Conservation (phyloP, 2,329 filamentous ascomycete species). For the Exophiala dermatitidis region DNA sequence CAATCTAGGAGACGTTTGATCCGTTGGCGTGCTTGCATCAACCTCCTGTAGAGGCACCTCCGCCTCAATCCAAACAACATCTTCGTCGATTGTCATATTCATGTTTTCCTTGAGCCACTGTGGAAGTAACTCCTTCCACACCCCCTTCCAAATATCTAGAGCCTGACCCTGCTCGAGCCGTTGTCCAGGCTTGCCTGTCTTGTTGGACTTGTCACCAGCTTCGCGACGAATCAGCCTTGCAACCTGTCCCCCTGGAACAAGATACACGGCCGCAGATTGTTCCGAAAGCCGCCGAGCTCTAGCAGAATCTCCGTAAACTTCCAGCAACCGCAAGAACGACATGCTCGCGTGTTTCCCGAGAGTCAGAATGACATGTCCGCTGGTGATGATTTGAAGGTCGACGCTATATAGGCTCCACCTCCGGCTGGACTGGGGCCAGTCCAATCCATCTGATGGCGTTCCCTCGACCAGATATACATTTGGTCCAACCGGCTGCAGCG, state of each 20-base stretch:
- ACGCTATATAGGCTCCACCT: slow-evolving; percentile 18
- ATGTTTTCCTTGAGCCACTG: slow-evolving; percentile 16
- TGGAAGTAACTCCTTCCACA: slow-evolving; percentile 18
- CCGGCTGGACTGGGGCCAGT: background rate
- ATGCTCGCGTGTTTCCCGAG: slow-evolving; percentile 10
- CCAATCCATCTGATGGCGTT: background rate
- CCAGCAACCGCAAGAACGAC: slow-evolving; percentile 8
- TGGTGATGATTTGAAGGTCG: slow-evolving; percentile 22
- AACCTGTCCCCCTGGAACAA: slow-evolving; percentile 16
- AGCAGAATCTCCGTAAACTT: background rate
- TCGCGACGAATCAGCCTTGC: slow-evolving; percentile 1
- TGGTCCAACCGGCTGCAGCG: slow-evolving; percentile 13
- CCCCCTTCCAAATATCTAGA: slow-evolving; percentile 1
- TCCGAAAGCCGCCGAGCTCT: background rate
- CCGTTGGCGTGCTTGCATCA: background rate
- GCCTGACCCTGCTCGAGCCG: background rate
- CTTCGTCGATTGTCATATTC: slow-evolving; percentile 2
- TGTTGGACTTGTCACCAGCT: background rate
- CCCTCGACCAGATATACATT: slow-evolving; percentile 18
- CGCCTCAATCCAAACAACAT: slow-evolving; percentile 18
- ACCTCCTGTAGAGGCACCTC: slow-evolving; percentile 17
- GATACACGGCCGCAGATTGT: slow-evolving; percentile 7
- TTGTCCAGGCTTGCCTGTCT: background rate
- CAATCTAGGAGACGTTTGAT: slow-evolving; percentile 7
- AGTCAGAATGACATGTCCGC: slow-evolving; percentile 23